Percentiles rank a stretch among this genome's conserved stretches.
Evolutionary conservation across 208 protist species (phyloP).

Genomic region (Trypanosoma rangeli): DNA sequence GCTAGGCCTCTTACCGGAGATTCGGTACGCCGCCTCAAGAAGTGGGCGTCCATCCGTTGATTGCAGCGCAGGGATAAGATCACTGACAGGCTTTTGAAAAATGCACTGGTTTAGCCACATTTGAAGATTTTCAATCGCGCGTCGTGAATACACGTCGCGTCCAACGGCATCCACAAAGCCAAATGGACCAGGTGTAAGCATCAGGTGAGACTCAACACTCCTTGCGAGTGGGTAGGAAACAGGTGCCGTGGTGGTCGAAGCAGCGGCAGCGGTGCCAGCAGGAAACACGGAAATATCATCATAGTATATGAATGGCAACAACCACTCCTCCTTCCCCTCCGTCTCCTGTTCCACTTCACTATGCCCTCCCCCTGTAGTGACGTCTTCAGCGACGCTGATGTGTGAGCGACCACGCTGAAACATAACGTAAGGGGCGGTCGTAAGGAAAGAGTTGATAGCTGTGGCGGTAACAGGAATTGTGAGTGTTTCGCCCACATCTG

Average conservation of each 20-base stretch:
- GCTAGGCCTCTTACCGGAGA: conserved; percentile 57
- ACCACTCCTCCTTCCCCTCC: conserved; percentile 20
- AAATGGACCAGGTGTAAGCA: conserved; percentile 12
- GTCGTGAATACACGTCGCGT: conserved; percentile 8
- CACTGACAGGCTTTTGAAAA: conserved; percentile 50
- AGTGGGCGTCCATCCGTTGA: conserved; percentile 54
- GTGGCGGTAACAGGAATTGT: conserved; percentile 76
- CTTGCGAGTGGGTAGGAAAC: not conserved
- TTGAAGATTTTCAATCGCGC: conserved; percentile 45
- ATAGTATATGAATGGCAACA: conserved; percentile 30
- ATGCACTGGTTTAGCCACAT: conserved; percentile 82
- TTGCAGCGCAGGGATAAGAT: conserved; percentile 62
- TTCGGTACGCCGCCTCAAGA: conserved; percentile 62
- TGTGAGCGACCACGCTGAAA: conserved; percentile 23
- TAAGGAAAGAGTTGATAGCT: conserved; percentile 90
- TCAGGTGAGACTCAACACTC: not conserved
- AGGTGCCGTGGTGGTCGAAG: not conserved
- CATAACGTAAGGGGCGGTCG: conserved; percentile 48
- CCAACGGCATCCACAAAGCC: conserved; percentile 25
- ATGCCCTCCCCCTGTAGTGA: not conserved
- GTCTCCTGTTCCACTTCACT: not conserved
- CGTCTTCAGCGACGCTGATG: conserved; percentile 21
- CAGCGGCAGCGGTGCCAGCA: not conserved
- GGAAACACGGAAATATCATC: conserved; percentile 20
- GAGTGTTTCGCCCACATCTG: conserved; percentile 69